Evolutionary conservation across 2,329 filamentous ascomycete genomes (phyloP).

Genomic region (Aureobasidium subglaciale): DNA sequence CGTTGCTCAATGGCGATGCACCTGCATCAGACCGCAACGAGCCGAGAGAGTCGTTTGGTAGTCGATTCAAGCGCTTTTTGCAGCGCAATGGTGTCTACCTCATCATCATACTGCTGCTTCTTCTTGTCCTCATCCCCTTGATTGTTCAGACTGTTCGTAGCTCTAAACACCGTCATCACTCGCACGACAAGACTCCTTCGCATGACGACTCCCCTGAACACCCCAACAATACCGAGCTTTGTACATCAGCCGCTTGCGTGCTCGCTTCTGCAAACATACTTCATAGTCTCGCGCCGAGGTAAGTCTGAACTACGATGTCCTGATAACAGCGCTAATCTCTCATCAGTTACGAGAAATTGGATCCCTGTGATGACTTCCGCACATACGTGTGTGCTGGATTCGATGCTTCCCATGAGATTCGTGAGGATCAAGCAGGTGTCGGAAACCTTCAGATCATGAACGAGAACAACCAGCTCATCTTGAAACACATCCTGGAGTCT

Average conservation of each 20-base stretch:
- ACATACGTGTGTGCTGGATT: constrained; percentile 13
- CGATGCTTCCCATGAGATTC: constrained; percentile 13
- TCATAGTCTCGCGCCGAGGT: constrained; percentile 7
- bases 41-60: neutral
- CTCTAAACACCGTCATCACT: neutral
- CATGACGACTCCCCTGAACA: neutral
- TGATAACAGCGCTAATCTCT: neutral
- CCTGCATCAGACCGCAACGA: neutral
- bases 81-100: neutral
- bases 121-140: neutral
- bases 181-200: neutral
- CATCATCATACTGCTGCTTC: neutral
- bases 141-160: neutral
- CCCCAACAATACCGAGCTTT: constrained; percentile 1
- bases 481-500: constrained; percentile 15
- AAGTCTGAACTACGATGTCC: neutral
- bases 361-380: constrained; percentile 15
- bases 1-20: constrained; percentile 2
- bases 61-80: constrained; percentile 6
- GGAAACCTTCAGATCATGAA: constrained; percentile 15
- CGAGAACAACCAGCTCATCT: constrained; percentile 12
- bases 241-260: constrained; percentile 12
- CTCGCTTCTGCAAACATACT: constrained; percentile 12
- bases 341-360: constrained; percentile 6
- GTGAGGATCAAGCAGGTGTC: constrained; percentile 10